phyloP scores from a whole-genome alignment of 2,329 filamentous ascomycete genomes.

The Lasiodiplodia sp. region DNA sequence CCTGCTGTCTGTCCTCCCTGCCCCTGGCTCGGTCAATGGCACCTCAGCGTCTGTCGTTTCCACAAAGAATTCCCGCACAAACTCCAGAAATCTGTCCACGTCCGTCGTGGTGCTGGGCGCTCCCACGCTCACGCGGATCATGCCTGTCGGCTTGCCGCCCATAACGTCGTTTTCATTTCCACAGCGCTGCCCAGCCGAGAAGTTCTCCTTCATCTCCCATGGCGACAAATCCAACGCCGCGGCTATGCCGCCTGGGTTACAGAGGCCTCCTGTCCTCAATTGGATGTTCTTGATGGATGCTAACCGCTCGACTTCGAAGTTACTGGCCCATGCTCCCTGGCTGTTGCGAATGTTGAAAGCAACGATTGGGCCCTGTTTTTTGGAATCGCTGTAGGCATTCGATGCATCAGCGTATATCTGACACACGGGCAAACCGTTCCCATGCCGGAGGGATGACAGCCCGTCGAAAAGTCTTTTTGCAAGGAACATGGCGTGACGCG shows the following conservation, averaged over 20 bases:
- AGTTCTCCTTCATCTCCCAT: conserved; percentile 85
- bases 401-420: conserved; percentile 64
- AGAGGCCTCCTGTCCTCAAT: conserved; percentile 85
- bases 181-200: conserved; percentile 83
- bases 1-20: conserved; percentile 36
- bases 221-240: conserved; percentile 74
- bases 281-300: conserved; percentile 81
- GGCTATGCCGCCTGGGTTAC: conserved; percentile 89
- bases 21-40: conserved; percentile 33
- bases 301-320: conserved; percentile 86
- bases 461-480: conserved; percentile 64
- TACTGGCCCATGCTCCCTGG: conserved; percentile 76
- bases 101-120: conserved; percentile 86
- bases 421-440: conserved; percentile 72
- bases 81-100: conserved; percentile 73
- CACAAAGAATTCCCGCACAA: conserved; percentile 63
- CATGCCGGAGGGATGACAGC: conserved; percentile 69
- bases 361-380: conserved; percentile 73
- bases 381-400: conserved; percentile 52
- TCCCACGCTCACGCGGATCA: conserved; percentile 84
- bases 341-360: conserved; percentile 82
- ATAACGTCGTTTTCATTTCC: conserved; percentile 83
- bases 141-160: conserved; percentile 84
- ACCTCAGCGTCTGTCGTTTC: conserved; percentile 35
- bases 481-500: conserved; percentile 74